Conservation (phyloP, 345 rosid species). For the Brassica carinata region DNA sequence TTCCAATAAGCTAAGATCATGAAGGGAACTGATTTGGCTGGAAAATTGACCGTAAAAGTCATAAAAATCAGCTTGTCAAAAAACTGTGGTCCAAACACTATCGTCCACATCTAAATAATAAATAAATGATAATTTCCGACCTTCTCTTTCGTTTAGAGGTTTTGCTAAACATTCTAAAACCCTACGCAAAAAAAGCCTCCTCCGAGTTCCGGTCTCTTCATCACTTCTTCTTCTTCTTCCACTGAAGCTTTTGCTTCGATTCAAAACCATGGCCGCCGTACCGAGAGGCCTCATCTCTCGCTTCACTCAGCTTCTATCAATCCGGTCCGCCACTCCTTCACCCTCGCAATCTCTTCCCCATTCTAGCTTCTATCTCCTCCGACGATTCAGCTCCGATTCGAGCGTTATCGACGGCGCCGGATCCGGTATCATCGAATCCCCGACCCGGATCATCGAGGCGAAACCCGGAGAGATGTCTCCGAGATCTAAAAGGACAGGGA, state of each 20-base stretch:
- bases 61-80: not conserved
- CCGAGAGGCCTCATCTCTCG: constrained; percentile 73
- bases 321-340: constrained; percentile 14
- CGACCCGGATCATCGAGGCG: constrained; percentile 57
- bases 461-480: constrained; percentile 62
- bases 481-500: constrained; percentile 72
- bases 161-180: constrained; percentile 29
- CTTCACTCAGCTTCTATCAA: constrained; percentile 47
- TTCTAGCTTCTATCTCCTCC: constrained; percentile 34
- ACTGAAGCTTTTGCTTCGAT: constrained; percentile 39
- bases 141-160: not conserved
- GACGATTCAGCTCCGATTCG: constrained; percentile 49
- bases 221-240: constrained; percentile 26
- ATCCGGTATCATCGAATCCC: constrained; percentile 32
- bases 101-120: not conserved
- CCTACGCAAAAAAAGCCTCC: constrained; percentile 39
- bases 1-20: too few relatives aligned
- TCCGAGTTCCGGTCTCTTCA: constrained; percentile 24
- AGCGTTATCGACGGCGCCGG: constrained; percentile 42
- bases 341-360: constrained; percentile 17
- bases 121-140: not conserved
- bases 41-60: too few relatives aligned
- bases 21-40: too few relatives aligned
- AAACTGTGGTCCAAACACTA: too few relatives aligned
- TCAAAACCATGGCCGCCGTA: constrained; percentile 57